A percentile compares a stretch with the other conserved stretches of the same genome.
phyloP scores from a whole-genome alignment of 2,329 filamentous ascomycete genomes.

The Sporothrix brasiliensis region DNA sequence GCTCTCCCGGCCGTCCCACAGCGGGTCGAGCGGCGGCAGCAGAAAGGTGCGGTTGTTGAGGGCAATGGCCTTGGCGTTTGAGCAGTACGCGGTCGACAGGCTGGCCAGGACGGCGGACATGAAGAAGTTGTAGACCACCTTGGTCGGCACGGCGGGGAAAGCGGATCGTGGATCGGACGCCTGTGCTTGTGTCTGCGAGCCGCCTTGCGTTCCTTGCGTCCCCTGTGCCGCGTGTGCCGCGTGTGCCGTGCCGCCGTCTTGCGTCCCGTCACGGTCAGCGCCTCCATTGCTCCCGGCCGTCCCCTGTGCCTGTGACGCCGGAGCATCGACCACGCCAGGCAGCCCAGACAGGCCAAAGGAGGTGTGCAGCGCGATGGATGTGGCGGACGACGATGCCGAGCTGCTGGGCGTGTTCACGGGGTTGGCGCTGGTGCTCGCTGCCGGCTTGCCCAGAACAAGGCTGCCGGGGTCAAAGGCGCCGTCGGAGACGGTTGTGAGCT shows the following conservation, averaged over 20 bases:
- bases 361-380: slow-evolving; percentile 41
- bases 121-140: slow-evolving; percentile 58
- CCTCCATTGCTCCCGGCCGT: background rate
- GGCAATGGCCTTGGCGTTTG: slow-evolving; percentile 53
- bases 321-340: background rate
- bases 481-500: slow-evolving; percentile 52
- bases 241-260: background rate
- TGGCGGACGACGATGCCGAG: slow-evolving; percentile 51
- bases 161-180: slow-evolving; percentile 24
- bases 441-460: slow-evolving; percentile 48
- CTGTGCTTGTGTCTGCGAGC: background rate
- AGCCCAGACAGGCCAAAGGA: background rate
- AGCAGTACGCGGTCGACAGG: slow-evolving; percentile 55
- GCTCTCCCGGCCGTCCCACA: slow-evolving; percentile 40
- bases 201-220: background rate
- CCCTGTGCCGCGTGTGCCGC: background rate
- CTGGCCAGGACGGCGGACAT: slow-evolving; percentile 56
- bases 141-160: slow-evolving; percentile 45
- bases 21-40: slow-evolving; percentile 45
- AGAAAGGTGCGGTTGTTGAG: slow-evolving; percentile 58
- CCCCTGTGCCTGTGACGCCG: background rate
- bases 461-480: slow-evolving; percentile 55
- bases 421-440: slow-evolving; percentile 43
- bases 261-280: background rate
- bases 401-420: slow-evolving; percentile 52